phyloP scores from a whole-genome alignment of 2,329 filamentous ascomycete genomes.

The Pestalotiopsis sp. region DNA sequence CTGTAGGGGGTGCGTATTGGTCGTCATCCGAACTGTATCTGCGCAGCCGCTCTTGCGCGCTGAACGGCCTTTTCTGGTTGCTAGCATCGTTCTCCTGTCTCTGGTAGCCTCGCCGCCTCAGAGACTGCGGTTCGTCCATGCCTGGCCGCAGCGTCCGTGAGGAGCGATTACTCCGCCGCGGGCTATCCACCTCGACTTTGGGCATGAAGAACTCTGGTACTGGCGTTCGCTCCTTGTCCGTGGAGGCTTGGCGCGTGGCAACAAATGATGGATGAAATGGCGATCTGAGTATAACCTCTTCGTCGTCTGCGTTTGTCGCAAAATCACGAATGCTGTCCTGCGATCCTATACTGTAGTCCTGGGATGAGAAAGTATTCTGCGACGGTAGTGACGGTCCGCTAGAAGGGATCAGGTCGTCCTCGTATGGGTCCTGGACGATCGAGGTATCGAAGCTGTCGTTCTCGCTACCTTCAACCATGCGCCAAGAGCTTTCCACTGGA shows the following conservation, averaged over 20 bases:
- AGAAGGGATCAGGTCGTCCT: slow-evolving; percentile 43
- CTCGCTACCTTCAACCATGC: slow-evolving; percentile 61
- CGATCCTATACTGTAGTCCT: slow-evolving; percentile 46
- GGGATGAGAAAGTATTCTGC: slow-evolving; percentile 43
- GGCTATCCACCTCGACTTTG: slow-evolving; percentile 42
- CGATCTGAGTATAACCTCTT: slow-evolving; percentile 55
- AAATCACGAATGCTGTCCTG: slow-evolving; percentile 62
- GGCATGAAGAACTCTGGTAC: slow-evolving; percentile 60
- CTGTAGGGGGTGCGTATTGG: slow-evolving; percentile 18
- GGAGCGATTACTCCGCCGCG: slow-evolving; percentile 37
- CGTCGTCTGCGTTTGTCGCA: slow-evolving; percentile 54
- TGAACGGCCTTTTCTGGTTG: slow-evolving; percentile 19
- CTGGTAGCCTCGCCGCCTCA: slow-evolving; percentile 30
- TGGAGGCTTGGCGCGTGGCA: slow-evolving; percentile 27
- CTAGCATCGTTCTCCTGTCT: slow-evolving; percentile 22
- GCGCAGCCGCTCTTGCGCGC: slow-evolving; percentile 8
- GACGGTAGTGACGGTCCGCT: slow-evolving; percentile 43
- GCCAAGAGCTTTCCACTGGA: slow-evolving; percentile 59
- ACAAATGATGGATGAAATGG: slow-evolving; percentile 57
- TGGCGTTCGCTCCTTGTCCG: slow-evolving; percentile 40
- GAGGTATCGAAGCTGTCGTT: slow-evolving; percentile 64
- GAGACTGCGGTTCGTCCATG: slow-evolving; percentile 27
- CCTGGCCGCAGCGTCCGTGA: slow-evolving; percentile 35
- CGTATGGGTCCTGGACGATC: slow-evolving; percentile 47
- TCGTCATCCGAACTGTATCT: slow-evolving; percentile 17